Evolutionary conservation across 805 yeast genomes (phyloP).

Genomic region (Candida andamanensis): DNA sequence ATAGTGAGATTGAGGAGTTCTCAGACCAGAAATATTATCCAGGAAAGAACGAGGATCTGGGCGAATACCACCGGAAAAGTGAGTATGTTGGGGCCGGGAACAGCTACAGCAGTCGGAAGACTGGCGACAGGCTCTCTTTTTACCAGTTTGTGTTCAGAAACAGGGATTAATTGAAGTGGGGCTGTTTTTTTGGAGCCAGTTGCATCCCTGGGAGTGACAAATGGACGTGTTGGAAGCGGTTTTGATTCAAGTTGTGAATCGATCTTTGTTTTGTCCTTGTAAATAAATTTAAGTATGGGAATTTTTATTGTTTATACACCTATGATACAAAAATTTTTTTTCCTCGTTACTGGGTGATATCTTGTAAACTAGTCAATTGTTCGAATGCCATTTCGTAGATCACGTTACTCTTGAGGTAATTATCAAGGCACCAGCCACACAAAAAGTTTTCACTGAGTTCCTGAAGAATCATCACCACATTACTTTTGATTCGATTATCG

Average conservation of each 20-base stretch:
- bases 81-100: conserved; percentile 66
- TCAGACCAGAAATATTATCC: conserved; percentile 39
- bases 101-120: conserved; percentile 51
- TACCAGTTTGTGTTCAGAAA: conserved; percentile 19
- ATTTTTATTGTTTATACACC: too few species aligned
- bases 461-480: conserved; percentile 37
- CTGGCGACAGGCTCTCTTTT: conserved; percentile 48
- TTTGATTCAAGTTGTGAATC: too few species aligned
- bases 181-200: too few species aligned
- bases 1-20: conserved; percentile 26
- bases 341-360: background rate
- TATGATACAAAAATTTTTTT: too few species aligned
- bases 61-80: conserved; percentile 44
- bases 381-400: conserved; percentile 37
- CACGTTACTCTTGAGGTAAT: conserved; percentile 30
- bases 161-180: conserved; percentile 12
- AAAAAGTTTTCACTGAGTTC: conserved; percentile 39
- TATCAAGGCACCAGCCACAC: conserved; percentile 42
- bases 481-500: conserved; percentile 36
- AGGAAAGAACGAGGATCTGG: conserved; percentile 35
- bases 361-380: conserved; percentile 18
- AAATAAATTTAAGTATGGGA: too few species aligned
- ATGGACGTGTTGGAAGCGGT: too few species aligned
- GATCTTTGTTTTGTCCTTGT: too few species aligned
- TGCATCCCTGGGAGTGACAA: too few species aligned